phyloP scores from a whole-genome alignment of 345 rosid species.

The Aurinia saxatilis region DNA sequence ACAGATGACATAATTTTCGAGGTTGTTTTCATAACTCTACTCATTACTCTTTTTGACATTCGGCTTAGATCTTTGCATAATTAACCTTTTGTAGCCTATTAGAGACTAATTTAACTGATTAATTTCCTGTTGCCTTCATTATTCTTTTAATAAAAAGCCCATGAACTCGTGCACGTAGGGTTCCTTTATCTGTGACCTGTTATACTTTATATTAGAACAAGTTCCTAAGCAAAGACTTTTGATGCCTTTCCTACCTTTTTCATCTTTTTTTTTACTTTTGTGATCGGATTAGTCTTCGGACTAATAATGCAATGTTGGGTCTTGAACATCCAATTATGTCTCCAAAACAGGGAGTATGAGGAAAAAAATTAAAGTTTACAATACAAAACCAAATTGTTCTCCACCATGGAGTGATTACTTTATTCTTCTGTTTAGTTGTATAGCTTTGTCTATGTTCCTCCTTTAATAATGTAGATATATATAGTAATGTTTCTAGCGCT shows the following conservation, averaged over 20 bases:
- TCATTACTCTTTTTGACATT: no score
- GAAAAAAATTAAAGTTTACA: neutral
- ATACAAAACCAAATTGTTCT: neutral
- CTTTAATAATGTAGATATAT: neutral
- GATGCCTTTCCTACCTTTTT: constrained; percentile 1
- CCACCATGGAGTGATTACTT: constrained; percentile 5
- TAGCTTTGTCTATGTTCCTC: neutral
- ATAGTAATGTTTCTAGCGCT: neutral
- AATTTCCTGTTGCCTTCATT: neutral
- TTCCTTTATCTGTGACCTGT: neutral
- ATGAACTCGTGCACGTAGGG: constrained; percentile 12
- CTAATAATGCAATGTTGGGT: neutral
- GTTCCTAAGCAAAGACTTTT: constrained; percentile 21
- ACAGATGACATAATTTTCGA: no score
- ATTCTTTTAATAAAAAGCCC: neutral
- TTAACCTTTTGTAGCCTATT: neutral
- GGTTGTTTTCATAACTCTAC: no score
- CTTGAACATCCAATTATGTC: constrained; percentile 9
- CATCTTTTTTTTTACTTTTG: neutral
- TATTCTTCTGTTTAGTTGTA: neutral
- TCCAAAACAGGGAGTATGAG: neutral
- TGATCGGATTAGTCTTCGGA: neutral
- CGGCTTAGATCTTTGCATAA: neutral
- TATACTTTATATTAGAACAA: constrained; percentile 10
- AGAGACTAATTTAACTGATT: neutral